Evolutionary conservation across 495 filamentous ascomycete species (phyloP).

Genomic region (Aspergillus affinis): DNA sequence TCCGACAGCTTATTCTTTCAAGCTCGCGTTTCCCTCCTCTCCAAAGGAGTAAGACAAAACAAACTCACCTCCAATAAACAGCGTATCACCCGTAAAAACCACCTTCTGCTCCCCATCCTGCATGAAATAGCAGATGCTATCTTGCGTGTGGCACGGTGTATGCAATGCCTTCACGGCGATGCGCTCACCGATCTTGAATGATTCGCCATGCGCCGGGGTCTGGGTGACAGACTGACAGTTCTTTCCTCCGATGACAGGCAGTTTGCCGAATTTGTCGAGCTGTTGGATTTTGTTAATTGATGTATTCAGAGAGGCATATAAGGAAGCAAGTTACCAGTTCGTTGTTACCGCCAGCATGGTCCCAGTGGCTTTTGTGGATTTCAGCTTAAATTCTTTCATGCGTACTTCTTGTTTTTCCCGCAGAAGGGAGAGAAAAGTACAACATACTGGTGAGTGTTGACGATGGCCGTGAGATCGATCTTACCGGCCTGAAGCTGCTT

Average conservation of each 20-base stretch:
- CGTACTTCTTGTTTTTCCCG: background rate
- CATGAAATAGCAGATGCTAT: constrained; percentile 91
- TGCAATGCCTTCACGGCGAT: constrained; percentile 87
- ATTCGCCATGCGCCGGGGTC: constrained; percentile 70
- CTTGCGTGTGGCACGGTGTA: constrained; percentile 97
- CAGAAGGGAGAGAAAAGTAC: background rate
- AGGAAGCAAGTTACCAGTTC: constrained; percentile 57
- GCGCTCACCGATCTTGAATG: constrained; percentile 76
- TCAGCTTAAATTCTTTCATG: background rate
- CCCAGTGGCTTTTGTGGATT: constrained; percentile 64
- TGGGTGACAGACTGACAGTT: constrained; percentile 77
- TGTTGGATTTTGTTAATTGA: constrained; percentile 37
- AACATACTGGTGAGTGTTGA: constrained; percentile 94
- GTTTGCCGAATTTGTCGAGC: constrained; percentile 63
- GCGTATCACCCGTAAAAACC: constrained; percentile 94
- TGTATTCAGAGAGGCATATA: background rate
- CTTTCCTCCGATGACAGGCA: constrained; percentile 83
- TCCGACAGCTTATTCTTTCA: too few relatives aligned
- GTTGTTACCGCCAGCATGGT: constrained; percentile 90
- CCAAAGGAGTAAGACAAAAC: background rate
- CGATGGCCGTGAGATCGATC: constrained; percentile 83
- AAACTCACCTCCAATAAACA: constrained; percentile 82
- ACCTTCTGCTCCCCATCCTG: constrained; percentile 77
- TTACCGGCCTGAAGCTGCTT: constrained; percentile 65
- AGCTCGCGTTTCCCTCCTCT: too few relatives aligned